Evolutionary conservation across 768 basidiomycete genomes (phyloP), one percentile per base, ranked within the genome.

Genomic region (Pisolithus microcarpus): DNA sequence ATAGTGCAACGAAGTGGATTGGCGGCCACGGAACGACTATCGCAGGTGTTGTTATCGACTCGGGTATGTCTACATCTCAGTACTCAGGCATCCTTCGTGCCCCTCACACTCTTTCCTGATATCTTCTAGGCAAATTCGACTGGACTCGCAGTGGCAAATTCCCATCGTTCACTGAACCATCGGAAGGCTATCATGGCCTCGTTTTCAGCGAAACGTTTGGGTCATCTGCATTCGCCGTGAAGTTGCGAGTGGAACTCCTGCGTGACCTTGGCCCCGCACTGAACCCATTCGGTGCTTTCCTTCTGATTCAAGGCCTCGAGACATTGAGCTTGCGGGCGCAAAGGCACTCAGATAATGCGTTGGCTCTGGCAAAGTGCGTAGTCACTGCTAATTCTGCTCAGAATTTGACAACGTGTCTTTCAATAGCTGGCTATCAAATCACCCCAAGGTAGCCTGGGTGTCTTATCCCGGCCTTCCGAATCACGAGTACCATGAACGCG

Each of bases 381-480:
- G 16, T 45, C 11, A 2, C 18, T 15, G 34, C 43, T 13, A 10
- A 19, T 11, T n/a, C 11, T 15, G 21, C 11, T 5, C 26, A 13
- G 10, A 13, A 4, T 36, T n/a, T 24, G 0, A 23, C 23, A n/a
- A 13, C 24, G 31, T 15, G 4, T 28, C 2, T 13, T 4, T 28
- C 13, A 3, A 7, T 36, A 66, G 56, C 37, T 85, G 75, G 72
- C 78, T 91, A 31, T 73, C 82, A 58, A 64, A 75, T 44, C 81
- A 91, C 62, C 76, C 79, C 7, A 74, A 76, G 30, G 77, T 92
- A 36, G 67, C 78, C 1, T 92, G 86, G 88, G 84, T 91, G 1
- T 82, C 81, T 0, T 93, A 91, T 60, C 76, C 82, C 38, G 91
- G 91, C 6, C 75, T 91, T 1, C 61, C 67, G 46, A 66, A 62